phyloP scores from a whole-genome alignment of 176 grass and related monocot species.

The Oryza coarctata region DNA sequence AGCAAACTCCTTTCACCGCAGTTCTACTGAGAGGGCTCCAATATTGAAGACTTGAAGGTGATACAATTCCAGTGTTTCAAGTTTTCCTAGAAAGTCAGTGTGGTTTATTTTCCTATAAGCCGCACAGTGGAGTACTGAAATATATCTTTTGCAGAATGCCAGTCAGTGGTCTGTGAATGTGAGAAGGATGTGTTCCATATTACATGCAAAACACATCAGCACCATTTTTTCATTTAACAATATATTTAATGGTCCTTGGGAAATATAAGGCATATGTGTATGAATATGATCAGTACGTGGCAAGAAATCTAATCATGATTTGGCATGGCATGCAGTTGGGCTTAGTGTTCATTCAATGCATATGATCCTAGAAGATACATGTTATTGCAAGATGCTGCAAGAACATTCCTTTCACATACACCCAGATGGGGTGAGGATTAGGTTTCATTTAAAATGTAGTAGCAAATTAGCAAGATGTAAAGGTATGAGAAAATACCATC shows the following conservation, averaged over 20 bases:
- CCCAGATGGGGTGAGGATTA: not conserved
- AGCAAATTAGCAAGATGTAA: slow-evolving; percentile 18
- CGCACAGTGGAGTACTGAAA: not conserved
- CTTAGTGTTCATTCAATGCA: not conserved
- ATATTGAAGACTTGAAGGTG: not conserved
- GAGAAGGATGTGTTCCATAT: not conserved
- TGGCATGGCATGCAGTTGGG: not conserved
- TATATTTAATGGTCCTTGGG: not conserved
- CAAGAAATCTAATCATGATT: slow-evolving; percentile 12
- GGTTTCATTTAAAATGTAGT: not conserved
- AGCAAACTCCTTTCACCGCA: not conserved
- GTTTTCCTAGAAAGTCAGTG: not conserved
- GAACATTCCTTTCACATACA: not conserved
- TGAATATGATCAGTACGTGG: not conserved
- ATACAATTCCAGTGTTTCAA: not conserved
- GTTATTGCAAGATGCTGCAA: not conserved
- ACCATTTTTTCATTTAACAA: not conserved
- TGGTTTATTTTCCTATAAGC: not conserved
- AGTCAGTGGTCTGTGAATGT: not conserved
- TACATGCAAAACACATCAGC: not conserved
- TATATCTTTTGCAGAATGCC: not conserved
- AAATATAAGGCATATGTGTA: not conserved
- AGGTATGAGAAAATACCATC: slow-evolving; percentile 55
- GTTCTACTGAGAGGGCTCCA: not conserved
- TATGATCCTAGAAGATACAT: slow-evolving; percentile 7